These are phyloP conservation scores for Pulveroboletus sp. DNA, from an alignment of 1,284 basidiomycete genomes.

Conservation along the genomic window DNA sequence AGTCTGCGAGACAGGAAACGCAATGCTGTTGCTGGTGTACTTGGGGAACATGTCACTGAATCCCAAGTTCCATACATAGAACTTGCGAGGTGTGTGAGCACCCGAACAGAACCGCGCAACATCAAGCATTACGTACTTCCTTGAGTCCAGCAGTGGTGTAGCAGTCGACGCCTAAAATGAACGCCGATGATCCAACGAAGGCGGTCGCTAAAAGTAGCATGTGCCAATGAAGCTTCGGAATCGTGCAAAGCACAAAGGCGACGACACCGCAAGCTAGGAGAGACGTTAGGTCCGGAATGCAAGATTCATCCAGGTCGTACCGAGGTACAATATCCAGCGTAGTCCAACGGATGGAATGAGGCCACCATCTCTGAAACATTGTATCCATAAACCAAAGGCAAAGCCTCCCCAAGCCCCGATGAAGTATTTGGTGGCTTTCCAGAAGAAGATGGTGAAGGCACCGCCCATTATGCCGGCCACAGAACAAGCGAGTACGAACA, in stretches of 20 bases:
- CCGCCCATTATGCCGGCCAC: conserved; percentile 85
- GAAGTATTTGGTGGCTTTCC: conserved; percentile 83
- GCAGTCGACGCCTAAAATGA: conserved; percentile 93
- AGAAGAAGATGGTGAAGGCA: conserved; percentile 85
- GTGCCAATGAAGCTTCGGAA: conserved; percentile 77
- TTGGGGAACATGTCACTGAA: conserved; percentile 79
- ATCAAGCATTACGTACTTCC: conserved; percentile 56
- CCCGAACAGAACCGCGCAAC: background rate
- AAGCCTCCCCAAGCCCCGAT: conserved; percentile 91
- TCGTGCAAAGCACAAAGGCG: conserved; percentile 63
- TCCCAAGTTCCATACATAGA: conserved; percentile 94
- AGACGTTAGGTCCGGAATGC: conserved; percentile 22
- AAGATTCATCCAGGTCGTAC: conserved; percentile 40
- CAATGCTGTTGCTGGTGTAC: conserved; percentile 63
- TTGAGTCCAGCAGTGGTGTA: conserved; percentile 89
- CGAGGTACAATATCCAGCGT: conserved; percentile 87
- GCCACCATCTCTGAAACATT: conserved; percentile 82
- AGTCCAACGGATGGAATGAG: conserved; percentile 75
- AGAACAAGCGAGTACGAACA: conserved; percentile 83
- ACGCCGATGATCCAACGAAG: conserved; percentile 87
- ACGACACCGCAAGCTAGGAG: conserved; percentile 53
- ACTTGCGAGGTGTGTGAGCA: conserved; percentile 47
- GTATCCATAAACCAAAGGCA: conserved; percentile 82
- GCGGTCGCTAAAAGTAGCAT: conserved; percentile 82
- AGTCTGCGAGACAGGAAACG: conserved; percentile 83